Percentiles rank a stretch among this genome's conserved stretches.
These are phyloP conservation scores for Pseudocercospora macadamiae DNA, from an alignment of 2,329 filamentous ascomycete genomes.

Conservation along the genomic window DNA sequence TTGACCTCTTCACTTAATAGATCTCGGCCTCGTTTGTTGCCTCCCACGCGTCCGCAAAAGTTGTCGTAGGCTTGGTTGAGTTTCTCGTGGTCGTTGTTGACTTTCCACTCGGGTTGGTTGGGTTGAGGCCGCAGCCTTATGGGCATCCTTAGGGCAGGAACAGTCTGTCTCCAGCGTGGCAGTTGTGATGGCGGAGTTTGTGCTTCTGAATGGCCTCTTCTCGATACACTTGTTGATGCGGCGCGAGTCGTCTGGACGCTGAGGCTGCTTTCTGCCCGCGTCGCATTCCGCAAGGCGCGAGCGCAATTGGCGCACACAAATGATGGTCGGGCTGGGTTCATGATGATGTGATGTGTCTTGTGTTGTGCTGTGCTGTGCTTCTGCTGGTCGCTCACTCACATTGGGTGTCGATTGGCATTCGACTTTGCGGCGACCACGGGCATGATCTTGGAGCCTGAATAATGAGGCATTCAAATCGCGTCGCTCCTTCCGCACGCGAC, in stretches of 20 bases:
- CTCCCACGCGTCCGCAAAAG: slow-evolving; percentile 65
- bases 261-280: slow-evolving; percentile 8
- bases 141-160: slow-evolving; percentile 51
- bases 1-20: slow-evolving; percentile 89
- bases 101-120: slow-evolving; percentile 61
- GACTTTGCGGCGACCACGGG: slow-evolving; percentile 1
- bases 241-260: slow-evolving; percentile 20
- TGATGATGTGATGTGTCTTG: slow-evolving; percentile 3
- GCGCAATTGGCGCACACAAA: slow-evolving; percentile 39
- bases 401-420: too few species aligned
- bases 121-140: slow-evolving; percentile 61
- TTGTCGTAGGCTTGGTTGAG: slow-evolving; percentile 78
- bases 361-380: too few species aligned
- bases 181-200: slow-evolving; percentile 30
- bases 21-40: slow-evolving; percentile 59
- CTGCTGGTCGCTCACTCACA: too few species aligned
- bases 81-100: slow-evolving; percentile 74
- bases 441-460: not conserved
- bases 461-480: not conserved
- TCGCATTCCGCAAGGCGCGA: slow-evolving; percentile 26
- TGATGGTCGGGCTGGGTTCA: slow-evolving; percentile 28
- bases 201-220: not conserved
- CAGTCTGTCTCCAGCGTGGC: slow-evolving; percentile 57
- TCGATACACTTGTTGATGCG: slow-evolving; percentile 20
- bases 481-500: not conserved